Percentiles rank a stretch among this genome's conserved stretches.
Evolutionary conservation across 2,329 filamentous ascomycete species (phyloP).

Genomic region (Claviceps sp.): DNA sequence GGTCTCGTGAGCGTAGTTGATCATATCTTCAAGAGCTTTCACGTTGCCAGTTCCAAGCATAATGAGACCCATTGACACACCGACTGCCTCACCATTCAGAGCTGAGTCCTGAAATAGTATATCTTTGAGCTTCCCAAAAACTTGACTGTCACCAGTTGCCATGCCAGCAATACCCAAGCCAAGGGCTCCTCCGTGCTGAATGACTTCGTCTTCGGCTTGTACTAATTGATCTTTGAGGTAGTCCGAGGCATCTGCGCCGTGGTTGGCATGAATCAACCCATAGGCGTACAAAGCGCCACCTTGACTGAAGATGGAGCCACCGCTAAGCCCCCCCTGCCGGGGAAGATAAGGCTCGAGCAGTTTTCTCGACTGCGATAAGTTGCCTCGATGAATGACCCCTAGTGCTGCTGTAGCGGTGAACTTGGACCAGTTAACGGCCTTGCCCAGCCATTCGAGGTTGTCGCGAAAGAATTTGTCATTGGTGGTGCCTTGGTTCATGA

Average conservation of each 20-base stretch:
- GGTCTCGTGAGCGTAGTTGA: constrained; percentile 92
- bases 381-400: constrained; percentile 92
- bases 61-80: constrained; percentile 89
- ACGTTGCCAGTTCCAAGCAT: constrained; percentile 98
- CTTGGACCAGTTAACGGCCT: constrained; percentile 98
- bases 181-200: constrained; percentile 90
- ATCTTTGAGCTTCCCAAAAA: constrained; percentile 81
- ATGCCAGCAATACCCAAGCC: constrained; percentile 94
- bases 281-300: constrained; percentile 93
- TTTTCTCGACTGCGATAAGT: constrained; percentile 84
- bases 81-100: constrained; percentile 91
- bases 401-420: constrained; percentile 94
- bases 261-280: constrained; percentile 92
- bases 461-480: constrained; percentile 98
- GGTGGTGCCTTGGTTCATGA: constrained; percentile 98
- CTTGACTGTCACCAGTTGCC: constrained; percentile 81
- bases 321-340: constrained; percentile 56
- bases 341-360: constrained; percentile 91
- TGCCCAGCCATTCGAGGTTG: constrained; percentile 94
- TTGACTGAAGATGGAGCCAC: constrained; percentile 87
- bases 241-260: constrained; percentile 77
- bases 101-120: constrained; percentile 90
- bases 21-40: constrained; percentile 90
- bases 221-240: constrained; percentile 66
- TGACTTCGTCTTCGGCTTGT: constrained; percentile 73